These are phyloP conservation scores for Cladosporium sphaerospermum DNA, from an alignment of 2,329 filamentous ascomycete species.

Conservation along the genomic window DNA sequence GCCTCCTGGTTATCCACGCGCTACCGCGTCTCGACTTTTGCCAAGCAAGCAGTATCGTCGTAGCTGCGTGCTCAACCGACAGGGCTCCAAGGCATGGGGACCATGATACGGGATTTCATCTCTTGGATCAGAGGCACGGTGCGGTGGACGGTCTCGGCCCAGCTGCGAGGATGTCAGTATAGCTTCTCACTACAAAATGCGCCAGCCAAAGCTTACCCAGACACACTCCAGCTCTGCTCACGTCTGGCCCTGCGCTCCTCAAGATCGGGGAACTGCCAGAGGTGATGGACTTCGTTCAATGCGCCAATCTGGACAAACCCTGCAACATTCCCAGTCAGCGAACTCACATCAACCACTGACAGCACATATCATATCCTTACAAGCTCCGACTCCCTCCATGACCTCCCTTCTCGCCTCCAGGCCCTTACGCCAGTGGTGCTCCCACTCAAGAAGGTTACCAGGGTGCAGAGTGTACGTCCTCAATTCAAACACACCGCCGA, in stretches of 20 bases:
- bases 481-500: conserved; percentile 91
- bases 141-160: conserved; percentile 90
- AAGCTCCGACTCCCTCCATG: conserved; percentile 67
- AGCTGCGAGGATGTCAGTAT: neutral
- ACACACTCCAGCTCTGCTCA: conserved; percentile 86
- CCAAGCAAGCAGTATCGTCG: neutral
- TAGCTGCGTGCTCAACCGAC: conserved; percentile 54
- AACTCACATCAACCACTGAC: no score
- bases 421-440: conserved; percentile 93
- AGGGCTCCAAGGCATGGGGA: conserved; percentile 95
- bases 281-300: conserved; percentile 92
- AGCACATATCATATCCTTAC: neutral
- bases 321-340: conserved; percentile 54
- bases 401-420: conserved; percentile 87
- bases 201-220: conserved; percentile 42
- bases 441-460: conserved; percentile 95
- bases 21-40: no score
- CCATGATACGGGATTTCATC: conserved; percentile 90
- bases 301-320: conserved; percentile 99
- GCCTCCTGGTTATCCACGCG: no score
- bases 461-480: conserved; percentile 95
- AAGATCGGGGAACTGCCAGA: conserved; percentile 97
- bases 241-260: conserved; percentile 85
- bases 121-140: conserved; percentile 93
- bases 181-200: neutral